Base-by-base conservation (phyloP, 2,329 filamentous ascomycete species). In the Fusarium bactridioides region DNA sequence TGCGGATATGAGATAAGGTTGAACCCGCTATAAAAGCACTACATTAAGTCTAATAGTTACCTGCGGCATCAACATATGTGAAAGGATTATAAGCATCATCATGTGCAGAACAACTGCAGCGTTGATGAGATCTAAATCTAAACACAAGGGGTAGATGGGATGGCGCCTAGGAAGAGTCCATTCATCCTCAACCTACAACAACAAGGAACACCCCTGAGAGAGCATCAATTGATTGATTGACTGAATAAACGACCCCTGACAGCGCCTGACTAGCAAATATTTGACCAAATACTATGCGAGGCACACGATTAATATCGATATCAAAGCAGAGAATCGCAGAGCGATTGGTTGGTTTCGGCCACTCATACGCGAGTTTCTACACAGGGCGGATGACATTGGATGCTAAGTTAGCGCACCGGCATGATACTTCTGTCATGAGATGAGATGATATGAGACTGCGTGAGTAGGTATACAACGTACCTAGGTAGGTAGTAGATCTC, bases 81-180 rank as follows among this genome's bases (percentile, higher is more conserved):
- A 55, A 47, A 47, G 58, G 33, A 48, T 33, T 48, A 25, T 33
- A 25, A 33, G 11, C 48, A 55, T 47, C 33, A 33, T 58, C 25
- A 58, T n/a, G 50, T n/a, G 55, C 51, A 59, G 62, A 35, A 25
- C 18, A 57, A n/a, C 68, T 70, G 67, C 68, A 64, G 44, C 59
- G 51, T 58, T 73, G 74, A 73, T 69, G 72, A 76, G 74, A 77
- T 77, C 75, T 70, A 67, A 74, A 76, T 76, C 69, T 66, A 68
- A 75, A 63, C 67, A 58, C 65, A 72, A 73, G 73, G 67, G 64
- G 54, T 57, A 73, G 55, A 51, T 61, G 67, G 67, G 55, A 51
- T 61, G 67, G 67, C 70, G 70, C 70, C 58, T 59, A 62, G 60
- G 60, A 45, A 27, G n/a, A 25, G 50, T 38, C 43, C 54, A 57